Conservation (phyloP, 495 filamentous ascomycete species). For the Cercophora sp. region DNA sequence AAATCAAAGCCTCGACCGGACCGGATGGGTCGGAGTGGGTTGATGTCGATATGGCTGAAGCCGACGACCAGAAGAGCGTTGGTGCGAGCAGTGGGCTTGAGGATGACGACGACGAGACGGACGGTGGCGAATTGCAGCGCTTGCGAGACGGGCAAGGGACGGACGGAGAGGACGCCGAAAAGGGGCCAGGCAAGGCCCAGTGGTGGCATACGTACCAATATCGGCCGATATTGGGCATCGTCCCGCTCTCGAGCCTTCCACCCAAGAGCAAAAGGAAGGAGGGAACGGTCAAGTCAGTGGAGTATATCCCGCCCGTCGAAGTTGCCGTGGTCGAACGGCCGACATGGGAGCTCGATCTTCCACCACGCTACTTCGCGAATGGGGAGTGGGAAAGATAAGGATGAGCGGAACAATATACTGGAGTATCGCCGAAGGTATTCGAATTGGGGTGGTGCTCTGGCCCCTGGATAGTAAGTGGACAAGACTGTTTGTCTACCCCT, state of each 20-base stretch:
- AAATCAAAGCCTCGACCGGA: constrained; percentile 33
- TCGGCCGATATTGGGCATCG: constrained; percentile 82
- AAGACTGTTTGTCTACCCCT: too few relatives aligned
- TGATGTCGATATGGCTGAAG: constrained; percentile 35
- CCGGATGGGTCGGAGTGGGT: constrained; percentile 42
- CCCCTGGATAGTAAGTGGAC: too few relatives aligned
- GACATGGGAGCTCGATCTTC: constrained; percentile 75
- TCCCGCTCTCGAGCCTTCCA: constrained; percentile 51
- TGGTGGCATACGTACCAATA: constrained; percentile 90
- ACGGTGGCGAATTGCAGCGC: constrained; percentile 38
- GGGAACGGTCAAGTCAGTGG: neutral
- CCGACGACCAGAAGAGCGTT: constrained; percentile 37
- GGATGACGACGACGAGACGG: constrained; percentile 37
- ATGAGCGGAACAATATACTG: neutral
- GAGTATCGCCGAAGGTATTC: too few relatives aligned
- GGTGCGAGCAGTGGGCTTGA: constrained; percentile 33
- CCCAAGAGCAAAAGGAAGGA: constrained; percentile 23
- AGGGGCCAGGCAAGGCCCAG: constrained; percentile 27
- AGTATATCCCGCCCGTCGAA: constrained; percentile 50
- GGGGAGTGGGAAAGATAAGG: constrained; percentile 47
- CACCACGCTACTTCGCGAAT: constrained; percentile 65
- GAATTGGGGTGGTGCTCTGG: too few relatives aligned
- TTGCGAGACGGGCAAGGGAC: constrained; percentile 27
- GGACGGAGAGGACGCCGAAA: constrained; percentile 13
- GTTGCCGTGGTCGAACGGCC: constrained; percentile 87